These are phyloP conservation scores for Colletotrichum caudatum DNA, from an alignment of 2,329 filamentous ascomycete species.

Conservation along the genomic window DNA sequence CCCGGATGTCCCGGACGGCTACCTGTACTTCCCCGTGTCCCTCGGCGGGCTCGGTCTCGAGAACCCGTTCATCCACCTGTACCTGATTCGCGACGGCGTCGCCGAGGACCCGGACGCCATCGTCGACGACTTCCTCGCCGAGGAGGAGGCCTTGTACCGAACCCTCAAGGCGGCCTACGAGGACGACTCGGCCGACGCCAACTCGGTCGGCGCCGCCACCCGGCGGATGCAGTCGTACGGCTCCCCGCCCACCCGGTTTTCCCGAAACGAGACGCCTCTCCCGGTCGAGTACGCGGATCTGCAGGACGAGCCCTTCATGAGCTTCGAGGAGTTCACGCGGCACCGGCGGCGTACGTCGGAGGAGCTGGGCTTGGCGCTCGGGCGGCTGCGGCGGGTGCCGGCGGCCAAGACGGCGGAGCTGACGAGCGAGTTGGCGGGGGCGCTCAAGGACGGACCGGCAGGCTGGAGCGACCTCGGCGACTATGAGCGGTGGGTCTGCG, in stretches of 20 bases:
- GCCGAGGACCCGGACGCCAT: slow-evolving; percentile 44
- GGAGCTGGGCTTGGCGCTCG: slow-evolving; percentile 47
- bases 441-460: slow-evolving; percentile 41
- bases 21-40: slow-evolving; percentile 55
- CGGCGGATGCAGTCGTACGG: too few relatives aligned
- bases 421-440: slow-evolving; percentile 42
- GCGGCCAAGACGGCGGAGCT: slow-evolving; percentile 45
- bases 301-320: slow-evolving; percentile 50
- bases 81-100: slow-evolving; percentile 46
- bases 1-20: slow-evolving; percentile 53
- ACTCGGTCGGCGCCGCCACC: too few relatives aligned
- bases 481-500: slow-evolving; percentile 55
- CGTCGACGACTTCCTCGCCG: slow-evolving; percentile 48
- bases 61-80: slow-evolving; percentile 49
- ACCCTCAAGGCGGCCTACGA: slow-evolving; percentile 50
- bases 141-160: slow-evolving; percentile 52
- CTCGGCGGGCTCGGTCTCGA: slow-evolving; percentile 56
- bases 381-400: slow-evolving; percentile 47
- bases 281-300: slow-evolving; percentile 38
- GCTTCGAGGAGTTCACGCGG: slow-evolving; percentile 53
- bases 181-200: slow-evolving; percentile 15
- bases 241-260: too few relatives aligned
- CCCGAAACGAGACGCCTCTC: neutral
- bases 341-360: slow-evolving; percentile 51
- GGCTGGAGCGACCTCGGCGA: slow-evolving; percentile 35